Percentiles rank a stretch among this genome's conserved stretches.
Conservation (phyloP, 1,284 basidiomycete species). For the Vanrija sp. region DNA sequence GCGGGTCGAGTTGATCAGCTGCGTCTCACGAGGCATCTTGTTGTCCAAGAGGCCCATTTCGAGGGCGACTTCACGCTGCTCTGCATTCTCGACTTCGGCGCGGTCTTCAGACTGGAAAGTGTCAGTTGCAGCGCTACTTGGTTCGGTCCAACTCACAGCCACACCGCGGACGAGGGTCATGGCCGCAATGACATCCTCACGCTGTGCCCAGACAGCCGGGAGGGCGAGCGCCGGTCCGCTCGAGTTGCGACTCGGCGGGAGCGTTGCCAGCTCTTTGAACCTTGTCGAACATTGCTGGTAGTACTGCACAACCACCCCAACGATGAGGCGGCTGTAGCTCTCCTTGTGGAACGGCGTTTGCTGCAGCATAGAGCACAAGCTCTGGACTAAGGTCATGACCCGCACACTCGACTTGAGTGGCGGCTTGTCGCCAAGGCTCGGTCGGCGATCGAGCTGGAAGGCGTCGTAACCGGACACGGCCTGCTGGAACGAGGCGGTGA, state of each 20-base stretch:
- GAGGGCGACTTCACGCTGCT: conserved; percentile 68
- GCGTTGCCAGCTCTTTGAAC: conserved; percentile 56
- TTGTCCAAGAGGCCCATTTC: conserved; percentile 64
- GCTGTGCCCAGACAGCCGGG: conserved; percentile 83
- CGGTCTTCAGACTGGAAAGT: conserved; percentile 21
- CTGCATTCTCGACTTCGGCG: conserved; percentile 24
- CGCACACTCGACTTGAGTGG: conserved; percentile 75
- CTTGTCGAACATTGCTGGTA: conserved; percentile 88
- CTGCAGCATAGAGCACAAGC: conserved; percentile 84
- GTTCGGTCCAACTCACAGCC: conserved; percentile 27
- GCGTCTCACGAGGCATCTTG: conserved; percentile 57
- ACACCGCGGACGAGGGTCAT: conserved; percentile 53
- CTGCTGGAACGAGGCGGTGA: conserved; percentile 79
- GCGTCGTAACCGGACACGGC: conserved; percentile 78
- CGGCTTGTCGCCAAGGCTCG: conserved; percentile 24
- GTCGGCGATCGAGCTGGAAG: conserved; percentile 56
- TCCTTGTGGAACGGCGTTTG: conserved; percentile 95
- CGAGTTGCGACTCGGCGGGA: background rate
- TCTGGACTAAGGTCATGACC: conserved; percentile 85
- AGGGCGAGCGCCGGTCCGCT: conserved; percentile 40
- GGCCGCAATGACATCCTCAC: conserved; percentile 68
- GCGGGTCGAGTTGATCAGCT: conserved; percentile 72
- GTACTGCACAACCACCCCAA: conserved; percentile 94
- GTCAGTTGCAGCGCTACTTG: background rate
- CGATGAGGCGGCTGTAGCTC: conserved; percentile 86